Conservation (phyloP, 2,329 filamentous ascomycete genomes). For the Fusarium ambrosium region DNA sequence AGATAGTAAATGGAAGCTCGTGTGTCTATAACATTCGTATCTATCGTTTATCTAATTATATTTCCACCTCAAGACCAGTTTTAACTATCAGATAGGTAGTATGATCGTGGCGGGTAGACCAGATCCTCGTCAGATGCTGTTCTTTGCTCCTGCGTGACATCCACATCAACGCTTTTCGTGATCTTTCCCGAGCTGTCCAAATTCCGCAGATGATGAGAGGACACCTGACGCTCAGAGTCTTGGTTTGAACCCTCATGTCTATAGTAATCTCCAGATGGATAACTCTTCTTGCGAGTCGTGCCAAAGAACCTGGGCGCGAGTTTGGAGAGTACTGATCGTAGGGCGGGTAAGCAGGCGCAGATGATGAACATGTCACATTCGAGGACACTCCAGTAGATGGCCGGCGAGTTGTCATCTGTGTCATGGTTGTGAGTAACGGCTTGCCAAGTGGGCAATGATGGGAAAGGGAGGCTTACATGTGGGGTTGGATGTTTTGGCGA, state of each 20-base stretch:
- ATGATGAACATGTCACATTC: constrained; percentile 26
- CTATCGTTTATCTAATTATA: not conserved
- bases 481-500: not conserved
- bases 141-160: constrained; percentile 4
- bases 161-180: constrained; percentile 10
- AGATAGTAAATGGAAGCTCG: not conserved
- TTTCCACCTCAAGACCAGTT: not conserved
- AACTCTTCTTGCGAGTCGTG: constrained; percentile 5
- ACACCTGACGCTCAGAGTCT: constrained; percentile 1
- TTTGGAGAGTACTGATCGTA: constrained; percentile 10
- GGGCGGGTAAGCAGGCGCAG: constrained; percentile 16
- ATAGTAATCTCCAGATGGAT: constrained; percentile 16
- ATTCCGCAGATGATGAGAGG: not conserved
- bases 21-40: not conserved
- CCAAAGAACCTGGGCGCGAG: constrained; percentile 16
- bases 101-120: constrained; percentile 11
- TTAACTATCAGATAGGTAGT: not conserved
- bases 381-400: constrained; percentile 25
- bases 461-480: not conserved
- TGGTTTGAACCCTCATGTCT: constrained; percentile 10
- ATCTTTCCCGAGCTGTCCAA: constrained; percentile 6
- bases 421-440: not conserved
- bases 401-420: constrained; percentile 17
- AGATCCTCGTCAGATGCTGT: constrained; percentile 20
- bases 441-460: not conserved